Evolutionary conservation across 805 yeast genomes (phyloP), one percentile per base, ranked within the genome.

Genomic region (Maudiozyma pseudohumilis): DNA sequence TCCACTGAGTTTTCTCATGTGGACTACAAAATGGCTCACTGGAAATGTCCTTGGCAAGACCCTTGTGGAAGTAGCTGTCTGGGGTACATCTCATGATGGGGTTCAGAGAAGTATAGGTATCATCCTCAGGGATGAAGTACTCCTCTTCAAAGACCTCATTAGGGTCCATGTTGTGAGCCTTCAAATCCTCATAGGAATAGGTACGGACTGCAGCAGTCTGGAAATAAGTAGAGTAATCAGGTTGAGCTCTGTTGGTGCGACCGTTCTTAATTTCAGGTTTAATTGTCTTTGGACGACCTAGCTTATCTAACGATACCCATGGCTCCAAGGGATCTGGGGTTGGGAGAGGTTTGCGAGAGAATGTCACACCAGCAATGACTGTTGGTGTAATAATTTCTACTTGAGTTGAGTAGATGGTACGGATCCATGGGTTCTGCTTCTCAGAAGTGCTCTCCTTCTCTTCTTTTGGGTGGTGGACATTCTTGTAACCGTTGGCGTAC

Each of bases 1-100:
- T 69, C 61, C 82, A 65, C 28, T 63, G 67, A 10, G 68, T 49
- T 41, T 75, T 70, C 49, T 81, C 88, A 24, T 64, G 66, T 10
- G 95, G 96, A 16, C 83, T 72, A 59, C 96, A 86, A 59, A 85
- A 83, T n/a, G 96, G 96, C 36, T 67, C 92, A 28, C 86, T 72
- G 1, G 63, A 49, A 13, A 60, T 55, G 37, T 64, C 60, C 47
- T 75, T 75, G 22, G 76, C 78, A 26, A 65, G 41, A 7, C 88
- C 89, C 53, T 77, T 80, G 47, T 68, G 70, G 50, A 64, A 68
- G 55, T 82, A 86, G 34, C 72, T 61, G 38, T 80, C 80, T 2
- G 96, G 96, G 4, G 87, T 82, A 62, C 96, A 86, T 61, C 95
- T 70, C 52, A 84, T 70, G 34, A 86, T 57, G 0, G 96, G 96